Evolutionary conservation across 805 yeast species (phyloP).

Genomic region (Yarrowia sp.): DNA sequence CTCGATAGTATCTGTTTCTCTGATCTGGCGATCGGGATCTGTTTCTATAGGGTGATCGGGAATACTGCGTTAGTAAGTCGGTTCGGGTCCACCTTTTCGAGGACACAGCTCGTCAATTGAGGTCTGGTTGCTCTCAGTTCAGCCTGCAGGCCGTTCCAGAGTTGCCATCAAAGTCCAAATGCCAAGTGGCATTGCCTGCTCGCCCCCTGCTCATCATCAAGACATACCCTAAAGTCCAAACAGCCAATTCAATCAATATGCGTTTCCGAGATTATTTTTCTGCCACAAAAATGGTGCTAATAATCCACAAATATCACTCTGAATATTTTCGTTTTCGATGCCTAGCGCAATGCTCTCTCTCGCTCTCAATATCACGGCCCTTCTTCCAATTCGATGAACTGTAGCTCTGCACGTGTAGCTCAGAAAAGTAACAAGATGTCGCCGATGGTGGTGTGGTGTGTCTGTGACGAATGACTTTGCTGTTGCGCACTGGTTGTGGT

Average conservation of each 20-base stretch:
- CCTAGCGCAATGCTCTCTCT: constrained; percentile 26
- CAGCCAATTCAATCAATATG: constrained; percentile 23
- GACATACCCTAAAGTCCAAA: constrained; percentile 24
- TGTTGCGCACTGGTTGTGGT: constrained; percentile 21
- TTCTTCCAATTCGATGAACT: constrained; percentile 25
- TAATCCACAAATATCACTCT: constrained; percentile 14
- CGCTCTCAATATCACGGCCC: constrained; percentile 27
- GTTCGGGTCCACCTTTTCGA: neutral
- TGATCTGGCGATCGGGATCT: constrained; percentile 26
- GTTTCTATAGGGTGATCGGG: constrained; percentile 27
- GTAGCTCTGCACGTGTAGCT: constrained; percentile 24
- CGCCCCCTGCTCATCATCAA: too few species aligned
- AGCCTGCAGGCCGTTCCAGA: too few species aligned
- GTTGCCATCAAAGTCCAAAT: too few species aligned
- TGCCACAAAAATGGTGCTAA: neutral
- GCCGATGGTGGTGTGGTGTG: constrained; percentile 22
- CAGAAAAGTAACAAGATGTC: constrained; percentile 8
- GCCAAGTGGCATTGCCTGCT: too few species aligned
- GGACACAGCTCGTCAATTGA: too few species aligned
- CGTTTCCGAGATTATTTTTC: constrained; percentile 14
- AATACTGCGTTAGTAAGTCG: constrained; percentile 16
- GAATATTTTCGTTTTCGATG: constrained; percentile 5
- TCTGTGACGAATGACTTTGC: constrained; percentile 25
- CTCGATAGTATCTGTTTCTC: constrained; percentile 25
- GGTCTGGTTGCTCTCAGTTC: too few species aligned